These are phyloP conservation scores for Diaporthe sp. DNA, from an alignment of 2,329 filamentous ascomycete genomes.

Conservation along the genomic window DNA sequence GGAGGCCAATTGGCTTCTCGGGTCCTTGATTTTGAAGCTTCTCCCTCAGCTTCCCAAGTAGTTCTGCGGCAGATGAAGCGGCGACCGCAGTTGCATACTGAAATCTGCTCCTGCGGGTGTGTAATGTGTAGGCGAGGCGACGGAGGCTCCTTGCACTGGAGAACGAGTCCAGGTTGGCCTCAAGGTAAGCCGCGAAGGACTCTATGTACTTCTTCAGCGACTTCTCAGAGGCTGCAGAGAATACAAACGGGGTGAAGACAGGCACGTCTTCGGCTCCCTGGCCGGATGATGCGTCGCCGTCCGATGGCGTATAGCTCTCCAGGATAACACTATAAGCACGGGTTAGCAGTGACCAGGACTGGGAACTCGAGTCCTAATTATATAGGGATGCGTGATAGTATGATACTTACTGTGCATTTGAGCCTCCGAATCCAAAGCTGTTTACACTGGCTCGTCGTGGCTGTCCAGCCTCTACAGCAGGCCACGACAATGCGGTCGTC, in stretches of 20 bases:
- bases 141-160: neutral
- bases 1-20: neutral
- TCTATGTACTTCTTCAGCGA: neutral
- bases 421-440: slow-evolving; percentile 47
- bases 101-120: neutral
- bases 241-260: neutral
- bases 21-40: neutral
- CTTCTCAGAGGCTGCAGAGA: neutral
- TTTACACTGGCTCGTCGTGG: slow-evolving; percentile 46
- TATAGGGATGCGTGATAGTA: neutral
- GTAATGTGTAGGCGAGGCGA: neutral
- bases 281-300: neutral
- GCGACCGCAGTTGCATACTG: neutral
- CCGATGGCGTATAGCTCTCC: neutral
- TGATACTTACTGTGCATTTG: slow-evolving; percentile 47
- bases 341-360: neutral
- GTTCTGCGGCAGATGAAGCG: neutral
- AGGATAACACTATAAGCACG: neutral
- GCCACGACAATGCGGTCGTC: slow-evolving; percentile 39
- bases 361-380: too few species aligned
- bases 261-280: neutral
- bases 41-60: neutral
- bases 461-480: slow-evolving; percentile 28
- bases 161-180: neutral
- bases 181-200: neutral